phyloP scores from a whole-genome alignment of 2,329 filamentous ascomycete genomes.

The Elsinoe necatrix region DNA sequence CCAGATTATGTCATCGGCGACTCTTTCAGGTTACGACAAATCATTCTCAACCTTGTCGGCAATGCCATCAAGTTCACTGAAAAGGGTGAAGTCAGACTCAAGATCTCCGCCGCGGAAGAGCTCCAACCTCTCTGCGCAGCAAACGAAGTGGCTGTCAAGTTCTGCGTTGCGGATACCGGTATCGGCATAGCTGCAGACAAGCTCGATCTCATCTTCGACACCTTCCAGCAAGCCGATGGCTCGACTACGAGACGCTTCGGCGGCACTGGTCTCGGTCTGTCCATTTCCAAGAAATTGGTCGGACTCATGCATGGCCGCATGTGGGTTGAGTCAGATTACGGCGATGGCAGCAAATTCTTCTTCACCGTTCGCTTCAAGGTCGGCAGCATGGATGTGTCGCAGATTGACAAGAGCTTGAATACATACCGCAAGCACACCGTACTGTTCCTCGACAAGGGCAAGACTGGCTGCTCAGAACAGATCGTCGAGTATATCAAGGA shows the following conservation, averaged over 20 bases:
- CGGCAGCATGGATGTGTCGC: slow-evolving; percentile 66
- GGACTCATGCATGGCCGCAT: slow-evolving; percentile 95
- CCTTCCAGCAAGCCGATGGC: slow-evolving; percentile 95
- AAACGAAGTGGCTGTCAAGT: slow-evolving; percentile 88
- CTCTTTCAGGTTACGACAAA: slow-evolving; percentile 90
- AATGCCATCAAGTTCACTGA: slow-evolving; percentile 99
- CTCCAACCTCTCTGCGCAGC: slow-evolving; percentile 52
- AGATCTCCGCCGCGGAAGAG: slow-evolving; percentile 62
- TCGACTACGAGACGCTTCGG: slow-evolving; percentile 95
- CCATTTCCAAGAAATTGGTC: slow-evolving; percentile 89
- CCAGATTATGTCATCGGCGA: slow-evolving; percentile 94
- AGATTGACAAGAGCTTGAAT: slow-evolving; percentile 73
- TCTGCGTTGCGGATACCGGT: slow-evolving; percentile 89
- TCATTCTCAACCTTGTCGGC: slow-evolving; percentile 92
- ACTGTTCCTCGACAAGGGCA: slow-evolving; percentile 86
- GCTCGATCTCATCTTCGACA: slow-evolving; percentile 94
- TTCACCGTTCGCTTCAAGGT: slow-evolving; percentile 90
- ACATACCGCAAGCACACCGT: slow-evolving; percentile 92
- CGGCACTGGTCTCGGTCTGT: slow-evolving; percentile 85
- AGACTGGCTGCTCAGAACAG: slow-evolving; percentile 66
- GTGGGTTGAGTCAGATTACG: slow-evolving; percentile 89
- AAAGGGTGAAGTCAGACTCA: slow-evolving; percentile 88
- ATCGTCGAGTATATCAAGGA: slow-evolving; percentile 69
- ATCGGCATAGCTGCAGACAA: slow-evolving; percentile 96
- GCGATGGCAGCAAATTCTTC: slow-evolving; percentile 87